Percentiles rank a stretch among this genome's conserved stretches.
These are phyloP conservation scores for Dioscorea zingiberensis DNA, from an alignment of 106 monocot species.

Conservation along the genomic window DNA sequence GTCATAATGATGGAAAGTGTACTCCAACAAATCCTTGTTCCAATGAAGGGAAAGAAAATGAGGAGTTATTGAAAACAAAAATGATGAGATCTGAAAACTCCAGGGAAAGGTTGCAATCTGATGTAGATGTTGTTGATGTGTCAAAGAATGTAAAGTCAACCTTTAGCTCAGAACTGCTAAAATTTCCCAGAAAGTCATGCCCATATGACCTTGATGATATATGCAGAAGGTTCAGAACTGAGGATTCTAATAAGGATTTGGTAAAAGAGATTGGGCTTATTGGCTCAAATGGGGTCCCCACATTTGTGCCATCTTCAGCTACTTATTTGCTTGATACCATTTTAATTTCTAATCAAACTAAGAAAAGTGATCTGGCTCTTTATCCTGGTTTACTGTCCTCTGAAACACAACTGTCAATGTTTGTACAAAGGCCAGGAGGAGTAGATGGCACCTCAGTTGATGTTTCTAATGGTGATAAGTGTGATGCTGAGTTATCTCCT, in stretches of 20 bases:
- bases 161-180: constrained; percentile 20
- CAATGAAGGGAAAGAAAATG: constrained; percentile 47
- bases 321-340: constrained; percentile 29
- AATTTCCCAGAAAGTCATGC: constrained; percentile 38
- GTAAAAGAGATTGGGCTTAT: constrained; percentile 88
- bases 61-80: constrained; percentile 39
- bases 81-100: constrained; percentile 26
- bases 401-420: neutral
- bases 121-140: constrained; percentile 24
- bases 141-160: constrained; percentile 29
- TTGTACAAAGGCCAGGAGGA: neutral
- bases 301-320: constrained; percentile 29
- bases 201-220: constrained; percentile 75
- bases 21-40: constrained; percentile 14
- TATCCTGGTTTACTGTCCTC: constrained; percentile 10
- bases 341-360: constrained; percentile 15
- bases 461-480: neutral
- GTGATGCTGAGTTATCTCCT: constrained; percentile 2
- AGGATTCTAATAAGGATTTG: constrained; percentile 64
- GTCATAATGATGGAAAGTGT: constrained; percentile 69
- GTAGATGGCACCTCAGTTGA: constrained; percentile 3
- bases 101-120: constrained; percentile 33
- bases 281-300: constrained; percentile 68
- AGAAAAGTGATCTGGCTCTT: constrained; percentile 4
- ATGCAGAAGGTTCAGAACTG: constrained; percentile 51